These are phyloP conservation scores for Ustilago tritici DNA, from an alignment of 1,284 basidiomycete species.

Conservation along the genomic window DNA sequence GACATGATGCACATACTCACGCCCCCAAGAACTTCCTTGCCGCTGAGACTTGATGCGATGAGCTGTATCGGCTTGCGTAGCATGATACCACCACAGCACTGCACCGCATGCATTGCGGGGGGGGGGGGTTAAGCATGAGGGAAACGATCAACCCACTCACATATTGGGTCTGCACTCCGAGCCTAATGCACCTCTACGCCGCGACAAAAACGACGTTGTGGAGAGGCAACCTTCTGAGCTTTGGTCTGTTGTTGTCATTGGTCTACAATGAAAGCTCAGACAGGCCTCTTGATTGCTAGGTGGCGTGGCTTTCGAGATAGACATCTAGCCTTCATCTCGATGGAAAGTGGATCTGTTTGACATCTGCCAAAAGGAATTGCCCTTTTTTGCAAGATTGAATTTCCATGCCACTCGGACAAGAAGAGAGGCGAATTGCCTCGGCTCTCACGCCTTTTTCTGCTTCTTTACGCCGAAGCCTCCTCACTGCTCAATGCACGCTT, in stretches of 20 bases:
- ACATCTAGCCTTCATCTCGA: neutral
- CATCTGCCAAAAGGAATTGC: slow-evolving; percentile 2
- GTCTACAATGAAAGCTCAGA: neutral
- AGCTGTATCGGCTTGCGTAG: neutral
- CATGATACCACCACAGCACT: neutral
- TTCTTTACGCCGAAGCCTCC: no score
- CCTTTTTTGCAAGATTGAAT: neutral
- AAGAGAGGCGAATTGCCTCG: neutral
- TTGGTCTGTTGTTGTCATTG: neutral
- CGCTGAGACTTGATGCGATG: neutral
- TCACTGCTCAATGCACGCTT: no score
- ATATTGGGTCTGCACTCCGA: neutral
- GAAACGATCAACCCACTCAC: neutral
- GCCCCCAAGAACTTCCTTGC: neutral
- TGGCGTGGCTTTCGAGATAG: neutral
- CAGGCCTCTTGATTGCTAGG: neutral
- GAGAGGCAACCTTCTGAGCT: neutral
- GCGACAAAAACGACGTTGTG: neutral
- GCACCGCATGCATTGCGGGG: neutral
- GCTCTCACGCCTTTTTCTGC: no score
- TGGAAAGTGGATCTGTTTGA: neutral
- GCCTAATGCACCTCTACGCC: slow-evolving; percentile 4
- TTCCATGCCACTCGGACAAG: slow-evolving; percentile 1
- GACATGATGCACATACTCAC: neutral
- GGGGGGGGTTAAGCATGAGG: neutral